phyloP scores from a whole-genome alignment of 805 yeast genomes.

The Barnettozyma sucrosica region DNA sequence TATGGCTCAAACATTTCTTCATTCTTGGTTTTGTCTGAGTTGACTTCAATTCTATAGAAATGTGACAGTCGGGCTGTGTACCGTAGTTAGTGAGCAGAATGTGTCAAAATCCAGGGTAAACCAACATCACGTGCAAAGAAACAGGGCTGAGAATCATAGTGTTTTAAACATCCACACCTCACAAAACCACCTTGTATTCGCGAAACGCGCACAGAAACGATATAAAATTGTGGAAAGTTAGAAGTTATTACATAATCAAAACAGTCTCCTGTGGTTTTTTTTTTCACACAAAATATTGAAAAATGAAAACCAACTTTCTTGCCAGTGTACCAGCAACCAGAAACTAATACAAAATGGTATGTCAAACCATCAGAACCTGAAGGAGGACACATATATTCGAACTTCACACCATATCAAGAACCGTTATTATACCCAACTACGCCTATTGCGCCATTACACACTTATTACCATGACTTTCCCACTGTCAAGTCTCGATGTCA shows the following conservation, averaged over 20 bases:
- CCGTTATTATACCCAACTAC: too few relatives aligned
- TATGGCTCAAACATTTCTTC: too few relatives aligned
- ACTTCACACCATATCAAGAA: background rate
- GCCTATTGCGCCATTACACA: background rate
- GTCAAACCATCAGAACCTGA: slow-evolving; percentile 1
- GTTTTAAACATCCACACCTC: background rate
- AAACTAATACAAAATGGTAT: slow-evolving; percentile 21
- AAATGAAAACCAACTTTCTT: slow-evolving; percentile 5
- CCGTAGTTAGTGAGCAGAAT: background rate
- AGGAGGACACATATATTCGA: background rate
- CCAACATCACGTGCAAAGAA: background rate
- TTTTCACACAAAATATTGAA: slow-evolving; percentile 3
- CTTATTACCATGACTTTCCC: background rate
- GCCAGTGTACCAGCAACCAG: slow-evolving; percentile 6
- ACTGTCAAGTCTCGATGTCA: background rate
- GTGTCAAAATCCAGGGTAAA: slow-evolving; percentile 1
- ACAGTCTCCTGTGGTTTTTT: slow-evolving; percentile 6
- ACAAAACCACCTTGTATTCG: too few relatives aligned
- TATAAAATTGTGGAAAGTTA: background rate
- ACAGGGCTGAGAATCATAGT: background rate
- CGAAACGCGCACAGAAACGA: background rate
- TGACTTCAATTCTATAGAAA: too few relatives aligned
- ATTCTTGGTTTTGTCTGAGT: too few relatives aligned
- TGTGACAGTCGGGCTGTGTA: background rate
- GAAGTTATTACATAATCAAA: background rate